Base-by-base conservation (phyloP, 495 filamentous ascomycete species). In the Penicillium riverlandense region DNA sequence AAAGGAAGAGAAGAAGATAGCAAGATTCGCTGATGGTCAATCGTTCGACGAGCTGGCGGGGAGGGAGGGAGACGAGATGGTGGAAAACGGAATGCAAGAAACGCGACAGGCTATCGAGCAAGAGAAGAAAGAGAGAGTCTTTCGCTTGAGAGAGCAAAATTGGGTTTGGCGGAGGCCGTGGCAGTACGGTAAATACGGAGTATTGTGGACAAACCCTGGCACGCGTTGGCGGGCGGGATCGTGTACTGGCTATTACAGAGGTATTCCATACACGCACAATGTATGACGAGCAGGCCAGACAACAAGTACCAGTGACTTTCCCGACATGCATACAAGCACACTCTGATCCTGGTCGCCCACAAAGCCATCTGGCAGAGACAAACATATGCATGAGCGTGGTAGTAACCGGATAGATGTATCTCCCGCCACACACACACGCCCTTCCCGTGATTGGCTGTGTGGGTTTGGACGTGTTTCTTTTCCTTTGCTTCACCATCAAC, bases 71-170 rank as follows among this genome's bases (percentile, higher is more conserved):
- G 45, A 32, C 11, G 30, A 44, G 46, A 16, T 16, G 15, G 15
- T 16, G 15, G 15, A 4, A 16, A 45, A 47, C 30, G 45, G 45
- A 50, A 59, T 56, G 53, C 50, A 50, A 52, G 46, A 58, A 53
- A 52, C 57, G 51, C 45, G 54, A 48, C 49, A 50, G 54, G 47
- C 44, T 46, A 56, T 53, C 49, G 46, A 52, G 54, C 50, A 58
- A 50, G 48, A 60, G 45, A 53, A 60, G 45, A 52, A 54, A 54
- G 50, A 54, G 57, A 58, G 52, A 44, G 48, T 58, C 54, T 47
- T 57, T 59, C 56, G 56, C 56, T 59, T 59, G 56, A 48, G 41
- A 38, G 50, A 59, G 50, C 57, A 54, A 57, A 59, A 59, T 49
- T 52, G 54, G 37, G 48, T 54, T 52, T 49, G 54, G 54, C 53